Base-by-base conservation (phyloP, 108 stramenopile species). In the Nannochloropsis salina region DNA sequence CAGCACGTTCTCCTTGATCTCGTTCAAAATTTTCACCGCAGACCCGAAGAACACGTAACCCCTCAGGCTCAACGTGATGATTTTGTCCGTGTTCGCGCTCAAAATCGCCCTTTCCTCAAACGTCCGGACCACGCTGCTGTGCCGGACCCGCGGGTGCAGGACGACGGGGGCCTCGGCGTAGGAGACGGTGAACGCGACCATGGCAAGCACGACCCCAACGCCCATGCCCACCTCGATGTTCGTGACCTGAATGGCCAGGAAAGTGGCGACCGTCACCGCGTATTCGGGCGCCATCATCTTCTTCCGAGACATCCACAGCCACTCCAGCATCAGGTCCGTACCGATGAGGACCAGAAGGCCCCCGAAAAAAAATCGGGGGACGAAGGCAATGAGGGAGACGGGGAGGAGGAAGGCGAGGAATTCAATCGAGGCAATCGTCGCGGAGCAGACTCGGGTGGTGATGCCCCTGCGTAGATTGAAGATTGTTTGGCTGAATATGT, bases 401-500 rank as follows among this genome's bases (percentile, higher is more conserved):
- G 96, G 96, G 11, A 93, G 44, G 3, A 95, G 83, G 80, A 96
- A 91, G 41, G 94, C 85, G 15, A 93, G 61, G 6, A 94, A 21
- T 80, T 95, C 91, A 22, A 90, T 84, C 8, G 86, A 74, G 15
- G 94, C 94, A 81, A 97, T 87, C 31, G 91, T 88, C 84, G 91
- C 94, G 8, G 97, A 97, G 84, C 94, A 92, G 44, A 94, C 43
- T 11, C 95, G 89, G 9, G 93, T 94, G 22, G 93, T 89, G 81
- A 98, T 94, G 22, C 88, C 88, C 86, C 45, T 81, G 31, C 97
- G 94, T 40, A 98, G 87, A 9, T 96, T 95, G 92, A 99, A 99
- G 81, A 98, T 96, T 42, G 94, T 96, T 91, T 99, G 98, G 45
- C 92, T 93, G 92, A 99, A 99, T 79, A 99, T 99, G 90, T 99